Evolutionary conservation across 106 monocot species (phyloP).

Genomic region (Dioscorea dumetorum): DNA sequence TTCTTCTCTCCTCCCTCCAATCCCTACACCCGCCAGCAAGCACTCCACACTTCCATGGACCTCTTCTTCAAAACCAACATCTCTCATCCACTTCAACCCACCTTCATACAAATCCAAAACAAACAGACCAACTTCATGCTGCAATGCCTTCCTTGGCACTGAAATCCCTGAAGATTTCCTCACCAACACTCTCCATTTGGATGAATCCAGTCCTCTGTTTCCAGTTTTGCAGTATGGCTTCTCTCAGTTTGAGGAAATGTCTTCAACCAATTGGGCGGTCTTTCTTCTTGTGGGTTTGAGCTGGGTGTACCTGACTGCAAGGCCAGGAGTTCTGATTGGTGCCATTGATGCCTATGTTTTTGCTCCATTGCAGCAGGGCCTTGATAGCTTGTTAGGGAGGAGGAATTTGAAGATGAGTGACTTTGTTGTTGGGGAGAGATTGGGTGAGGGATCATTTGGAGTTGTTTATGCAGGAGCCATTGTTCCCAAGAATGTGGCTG

Average conservation of each 20-base stretch:
- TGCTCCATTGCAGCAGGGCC: conserved; percentile 67
- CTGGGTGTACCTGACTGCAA: conserved; percentile 79
- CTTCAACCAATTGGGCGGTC: conserved; percentile 45
- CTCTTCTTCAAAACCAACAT: conserved; percentile 13
- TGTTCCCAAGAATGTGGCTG: conserved; percentile 42
- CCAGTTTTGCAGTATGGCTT: conserved; percentile 19
- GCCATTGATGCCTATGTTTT: conserved; percentile 84
- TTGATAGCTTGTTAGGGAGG: conserved; percentile 66
- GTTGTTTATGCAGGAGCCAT: conserved; percentile 78
- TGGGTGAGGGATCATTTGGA: conserved; percentile 92
- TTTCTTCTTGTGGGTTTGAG: conserved; percentile 26
- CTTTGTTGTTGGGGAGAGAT: conserved; percentile 68
- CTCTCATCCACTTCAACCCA: background rate
- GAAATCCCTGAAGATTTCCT: conserved; percentile 19
- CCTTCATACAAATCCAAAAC: background rate
- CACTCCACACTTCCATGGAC: conserved; percentile 2
- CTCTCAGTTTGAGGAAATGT: conserved; percentile 23
- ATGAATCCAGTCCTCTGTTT: conserved; percentile 27
- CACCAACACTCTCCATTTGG: conserved; percentile 18
- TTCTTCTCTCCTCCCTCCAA: conserved; percentile 38
- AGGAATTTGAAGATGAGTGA: conserved; percentile 76
- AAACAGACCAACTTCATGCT: background rate
- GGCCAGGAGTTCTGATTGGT: conserved; percentile 82
- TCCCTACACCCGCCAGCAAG: conserved; percentile 9
- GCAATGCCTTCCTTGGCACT: conserved; percentile 21